Percentiles rank a stretch among this genome's conserved stretches.
phyloP scores from a whole-genome alignment of 306 rosid genomes.

The Prunus salicina region DNA sequence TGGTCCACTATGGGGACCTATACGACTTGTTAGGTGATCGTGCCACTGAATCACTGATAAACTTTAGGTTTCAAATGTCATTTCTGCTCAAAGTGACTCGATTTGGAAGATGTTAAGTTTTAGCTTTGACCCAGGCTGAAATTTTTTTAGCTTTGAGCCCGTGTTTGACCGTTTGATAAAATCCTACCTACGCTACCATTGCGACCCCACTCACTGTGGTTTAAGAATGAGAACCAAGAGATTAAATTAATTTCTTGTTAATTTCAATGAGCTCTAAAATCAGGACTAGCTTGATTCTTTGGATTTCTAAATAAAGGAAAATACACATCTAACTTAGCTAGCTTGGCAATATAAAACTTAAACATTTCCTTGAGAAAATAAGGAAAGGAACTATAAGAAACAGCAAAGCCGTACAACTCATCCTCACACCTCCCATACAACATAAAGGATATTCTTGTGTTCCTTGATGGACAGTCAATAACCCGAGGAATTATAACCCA shows the following conservation, averaged over 20 bases:
- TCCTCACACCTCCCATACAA: constrained; percentile 4
- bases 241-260: background rate
- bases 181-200: no score
- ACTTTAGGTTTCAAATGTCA: no score
- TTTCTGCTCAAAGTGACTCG: no score
- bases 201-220: background rate
- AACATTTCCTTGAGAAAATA: constrained; percentile 6
- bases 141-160: no score
- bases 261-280: background rate
- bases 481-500: constrained; percentile 50
- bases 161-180: no score
- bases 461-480: constrained; percentile 40
- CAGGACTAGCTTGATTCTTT: constrained; percentile 11
- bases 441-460: background rate
- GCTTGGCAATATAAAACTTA: background rate
- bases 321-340: background rate
- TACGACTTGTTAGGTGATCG: no score
- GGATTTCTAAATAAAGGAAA: constrained; percentile 11
- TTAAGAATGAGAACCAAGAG: background rate
- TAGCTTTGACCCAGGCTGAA: no score
- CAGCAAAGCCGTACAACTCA: constrained; percentile 2
- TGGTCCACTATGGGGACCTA: no score
- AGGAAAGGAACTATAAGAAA: background rate
- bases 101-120: no score
- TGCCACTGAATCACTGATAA: no score